phyloP scores from a whole-genome alignment of 441 rosid genomes.

The Oxalis stricta region DNA sequence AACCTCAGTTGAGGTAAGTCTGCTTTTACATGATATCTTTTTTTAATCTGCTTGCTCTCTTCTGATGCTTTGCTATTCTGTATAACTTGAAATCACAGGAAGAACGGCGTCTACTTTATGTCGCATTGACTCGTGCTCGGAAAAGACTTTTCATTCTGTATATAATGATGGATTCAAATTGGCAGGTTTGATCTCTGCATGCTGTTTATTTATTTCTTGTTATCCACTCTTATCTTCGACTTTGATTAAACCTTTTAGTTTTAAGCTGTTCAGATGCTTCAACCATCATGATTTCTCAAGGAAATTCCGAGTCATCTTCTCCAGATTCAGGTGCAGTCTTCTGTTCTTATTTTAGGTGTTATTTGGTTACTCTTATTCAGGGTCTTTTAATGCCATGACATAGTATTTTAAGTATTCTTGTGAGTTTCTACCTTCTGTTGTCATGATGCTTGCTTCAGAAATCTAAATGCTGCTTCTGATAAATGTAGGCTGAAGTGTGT shows the following conservation, averaged over 20 bases:
- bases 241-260: conserved; percentile 14
- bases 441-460: background rate
- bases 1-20: conserved; percentile 54
- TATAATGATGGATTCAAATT: conserved; percentile 67
- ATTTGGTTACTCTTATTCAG: background rate
- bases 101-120: conserved; percentile 82
- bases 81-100: conserved; percentile 37
- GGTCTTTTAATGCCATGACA: background rate
- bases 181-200: conserved; percentile 70
- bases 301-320: conserved; percentile 80
- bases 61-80: conserved; percentile 6
- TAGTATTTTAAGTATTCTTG: no score
- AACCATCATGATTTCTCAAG: conserved; percentile 86
- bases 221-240: background rate
- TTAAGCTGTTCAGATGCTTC: conserved; percentile 69
- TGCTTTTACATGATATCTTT: conserved; percentile 8
- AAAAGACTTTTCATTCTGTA: conserved; percentile 70
- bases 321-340: conserved; percentile 44
- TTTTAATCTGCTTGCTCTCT: background rate
- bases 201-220: conserved; percentile 7
- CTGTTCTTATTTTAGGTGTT: no score
- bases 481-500: conserved; percentile 43
- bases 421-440: background rate
- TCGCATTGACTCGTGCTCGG: conserved; percentile 97
- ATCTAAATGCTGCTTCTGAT: background rate